Evolutionary conservation across 2,329 filamentous ascomycete genomes (phyloP).

Genomic region (Blastomyces gilchristii): DNA sequence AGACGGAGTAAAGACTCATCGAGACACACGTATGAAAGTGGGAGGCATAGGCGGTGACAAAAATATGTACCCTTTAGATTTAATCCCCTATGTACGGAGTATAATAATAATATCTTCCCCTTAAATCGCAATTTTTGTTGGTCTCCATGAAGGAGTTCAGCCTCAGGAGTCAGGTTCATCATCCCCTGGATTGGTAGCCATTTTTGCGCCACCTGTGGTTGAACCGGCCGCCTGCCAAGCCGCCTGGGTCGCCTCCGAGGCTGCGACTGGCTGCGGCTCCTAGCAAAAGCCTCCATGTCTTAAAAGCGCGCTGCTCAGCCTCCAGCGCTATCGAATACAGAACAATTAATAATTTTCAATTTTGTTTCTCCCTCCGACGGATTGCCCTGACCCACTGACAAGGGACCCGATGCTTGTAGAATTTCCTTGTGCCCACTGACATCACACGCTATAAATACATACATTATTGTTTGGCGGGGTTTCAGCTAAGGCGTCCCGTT

Average conservation of each 20-base stretch:
- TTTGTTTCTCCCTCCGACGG: neutral
- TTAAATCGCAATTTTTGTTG: neutral
- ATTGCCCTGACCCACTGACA: neutral
- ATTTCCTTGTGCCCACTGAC: neutral
- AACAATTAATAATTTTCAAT: neutral
- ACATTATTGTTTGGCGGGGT: slow-evolving; percentile 6
- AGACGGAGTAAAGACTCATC: slow-evolving; percentile 15
- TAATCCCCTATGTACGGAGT: neutral
- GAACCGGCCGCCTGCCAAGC: neutral
- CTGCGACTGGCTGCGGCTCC: neutral
- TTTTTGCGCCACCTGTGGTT: neutral
- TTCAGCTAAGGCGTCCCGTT: neutral
- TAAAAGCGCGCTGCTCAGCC: neutral
- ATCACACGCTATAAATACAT: slow-evolving; percentile 6
- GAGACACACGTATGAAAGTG: slow-evolving; percentile 22
- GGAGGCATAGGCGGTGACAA: slow-evolving; percentile 4
- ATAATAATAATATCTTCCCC: neutral
- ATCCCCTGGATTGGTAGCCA: neutral
- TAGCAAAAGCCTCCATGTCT: neutral
- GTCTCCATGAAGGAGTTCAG: neutral
- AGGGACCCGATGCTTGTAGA: neutral
- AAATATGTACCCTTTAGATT: neutral
- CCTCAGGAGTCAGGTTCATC: neutral
- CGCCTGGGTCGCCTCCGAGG: neutral
- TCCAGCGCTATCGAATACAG: neutral